Conservation (phyloP, 331 rosid species). For the Rhamnella rubrinervis region DNA sequence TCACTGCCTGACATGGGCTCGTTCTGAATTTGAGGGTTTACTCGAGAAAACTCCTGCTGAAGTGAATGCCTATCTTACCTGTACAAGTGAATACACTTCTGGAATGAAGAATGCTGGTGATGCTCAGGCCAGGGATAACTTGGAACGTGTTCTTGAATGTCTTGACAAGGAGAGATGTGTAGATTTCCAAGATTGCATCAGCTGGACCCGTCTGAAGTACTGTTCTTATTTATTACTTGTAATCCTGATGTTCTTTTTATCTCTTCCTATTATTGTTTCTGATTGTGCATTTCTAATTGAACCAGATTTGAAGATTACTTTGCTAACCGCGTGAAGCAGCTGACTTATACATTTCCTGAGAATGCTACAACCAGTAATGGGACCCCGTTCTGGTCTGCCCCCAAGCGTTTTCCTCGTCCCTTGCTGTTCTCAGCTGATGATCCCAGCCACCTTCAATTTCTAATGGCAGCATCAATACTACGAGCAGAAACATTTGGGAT, state of each 20-base stretch:
- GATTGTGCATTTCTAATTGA: neutral
- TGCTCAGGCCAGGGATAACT: conserved; percentile 30
- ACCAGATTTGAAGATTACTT: conserved; percentile 29
- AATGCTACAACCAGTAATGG: conserved; percentile 29
- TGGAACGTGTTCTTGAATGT: conserved; percentile 32
- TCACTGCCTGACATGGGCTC: conserved; percentile 34
- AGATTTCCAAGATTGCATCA: conserved; percentile 28
- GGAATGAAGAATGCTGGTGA: conserved; percentile 31
- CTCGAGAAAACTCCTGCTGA: conserved; percentile 31
- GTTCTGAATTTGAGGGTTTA: conserved; percentile 31
- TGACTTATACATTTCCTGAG: conserved; percentile 30
- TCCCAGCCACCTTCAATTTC: conserved; percentile 24
- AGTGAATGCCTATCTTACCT: conserved; percentile 26
- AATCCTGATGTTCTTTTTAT: no score
- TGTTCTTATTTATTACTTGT: neutral
- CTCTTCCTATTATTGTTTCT: neutral
- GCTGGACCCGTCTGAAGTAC: conserved; percentile 31
- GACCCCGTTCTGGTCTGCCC: conserved; percentile 31
- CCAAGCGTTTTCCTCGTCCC: conserved; percentile 26
- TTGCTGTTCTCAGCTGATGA: conserved; percentile 25
- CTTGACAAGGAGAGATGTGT: conserved; percentile 26
- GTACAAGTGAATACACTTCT: conserved; percentile 14
- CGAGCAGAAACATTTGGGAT: conserved; percentile 24
- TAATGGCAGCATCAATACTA: conserved; percentile 20
- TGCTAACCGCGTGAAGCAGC: conserved; percentile 24